These are phyloP conservation scores for Epichloe festucae DNA, from an alignment of 2,329 filamentous ascomycete species.

Conservation along the genomic window DNA sequence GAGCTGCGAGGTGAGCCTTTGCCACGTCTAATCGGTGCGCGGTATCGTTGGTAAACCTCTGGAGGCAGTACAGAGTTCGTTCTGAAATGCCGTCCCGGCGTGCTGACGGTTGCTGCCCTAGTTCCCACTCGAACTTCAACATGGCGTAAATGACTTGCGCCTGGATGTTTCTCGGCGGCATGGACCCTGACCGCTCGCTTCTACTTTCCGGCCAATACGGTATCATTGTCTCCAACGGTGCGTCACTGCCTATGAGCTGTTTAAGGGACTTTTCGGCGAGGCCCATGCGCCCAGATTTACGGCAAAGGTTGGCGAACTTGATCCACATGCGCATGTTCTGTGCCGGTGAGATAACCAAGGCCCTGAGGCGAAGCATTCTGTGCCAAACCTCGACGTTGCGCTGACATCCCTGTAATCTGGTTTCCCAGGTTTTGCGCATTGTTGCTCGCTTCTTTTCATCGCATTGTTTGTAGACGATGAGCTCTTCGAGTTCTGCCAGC, in stretches of 20 bases:
- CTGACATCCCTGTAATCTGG: conserved; percentile 84
- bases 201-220: conserved; percentile 41
- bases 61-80: conserved; percentile 45
- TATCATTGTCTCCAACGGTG: conserved; percentile 46
- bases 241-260: conserved; percentile 66
- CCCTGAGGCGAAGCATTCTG: conserved; percentile 88
- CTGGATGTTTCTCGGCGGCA: conserved; percentile 32
- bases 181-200: conserved; percentile 7
- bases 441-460: conserved; percentile 80
- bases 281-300: conserved; percentile 88
- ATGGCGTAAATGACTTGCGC: conserved; percentile 92
- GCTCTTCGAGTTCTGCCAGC: conserved; percentile 95
- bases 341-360: conserved; percentile 77
- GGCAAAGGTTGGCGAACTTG: conserved; percentile 96
- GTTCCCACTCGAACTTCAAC: conserved; percentile 93
- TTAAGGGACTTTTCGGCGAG: conserved; percentile 91
- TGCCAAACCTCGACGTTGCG: conserved; percentile 98
- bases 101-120: conserved; percentile 47
- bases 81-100: conserved; percentile 34
- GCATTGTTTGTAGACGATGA: conserved; percentile 94
- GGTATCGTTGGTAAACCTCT: conserved; percentile 47
- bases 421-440: conserved; percentile 92
- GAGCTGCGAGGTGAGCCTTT: conserved; percentile 35
- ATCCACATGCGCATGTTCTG: conserved; percentile 99
- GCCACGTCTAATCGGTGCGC: conserved; percentile 40